Conservation (phyloP, 2,329 filamentous ascomycete species). For the Blastomyces emzantsi region DNA sequence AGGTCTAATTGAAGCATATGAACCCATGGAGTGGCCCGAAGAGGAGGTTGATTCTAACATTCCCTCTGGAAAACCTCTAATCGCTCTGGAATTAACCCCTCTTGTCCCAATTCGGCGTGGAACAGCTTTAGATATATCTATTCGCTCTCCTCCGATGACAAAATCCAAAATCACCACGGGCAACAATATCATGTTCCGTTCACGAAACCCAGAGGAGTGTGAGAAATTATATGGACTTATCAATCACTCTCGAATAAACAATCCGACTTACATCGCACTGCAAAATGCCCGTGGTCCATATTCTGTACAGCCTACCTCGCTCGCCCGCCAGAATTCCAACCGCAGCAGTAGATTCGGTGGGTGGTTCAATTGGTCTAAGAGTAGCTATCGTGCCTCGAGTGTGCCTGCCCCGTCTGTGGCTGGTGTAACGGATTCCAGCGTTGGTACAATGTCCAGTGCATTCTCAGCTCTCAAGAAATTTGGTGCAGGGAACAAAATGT, state of each 20-base stretch:
- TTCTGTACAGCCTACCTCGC: conserved; percentile 46
- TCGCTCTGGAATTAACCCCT: conserved; percentile 79
- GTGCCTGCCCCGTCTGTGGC: conserved; percentile 48
- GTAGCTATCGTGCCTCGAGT: conserved; percentile 50
- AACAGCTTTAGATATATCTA: conserved; percentile 86
- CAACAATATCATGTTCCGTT: conserved; percentile 86
- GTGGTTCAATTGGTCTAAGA: conserved; percentile 42
- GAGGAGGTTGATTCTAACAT: conserved; percentile 2
- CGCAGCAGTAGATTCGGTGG: conserved; percentile 31
- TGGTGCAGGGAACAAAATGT: conserved; percentile 60
- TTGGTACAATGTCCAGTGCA: conserved; percentile 66
- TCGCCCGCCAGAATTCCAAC: conserved; percentile 44
- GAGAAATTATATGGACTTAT: conserved; percentile 75
- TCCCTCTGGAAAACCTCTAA: conserved; percentile 40
- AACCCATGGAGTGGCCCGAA: conserved; percentile 25
- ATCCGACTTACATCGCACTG: conserved; percentile 76
- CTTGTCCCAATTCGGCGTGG: conserved; percentile 83
- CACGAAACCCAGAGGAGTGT: conserved; percentile 66
- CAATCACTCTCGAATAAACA: conserved; percentile 82
- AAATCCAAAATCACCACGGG: conserved; percentile 61
- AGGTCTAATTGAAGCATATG: conserved; percentile 56
- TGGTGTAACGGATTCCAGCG: conserved; percentile 62
- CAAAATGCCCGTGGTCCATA: conserved; percentile 58
- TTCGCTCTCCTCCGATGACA: conserved; percentile 71
- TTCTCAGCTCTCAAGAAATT: conserved; percentile 71